phyloP scores from a whole-genome alignment of 371 early-diverging fungal species.

The Mucor racemosus region DNA sequence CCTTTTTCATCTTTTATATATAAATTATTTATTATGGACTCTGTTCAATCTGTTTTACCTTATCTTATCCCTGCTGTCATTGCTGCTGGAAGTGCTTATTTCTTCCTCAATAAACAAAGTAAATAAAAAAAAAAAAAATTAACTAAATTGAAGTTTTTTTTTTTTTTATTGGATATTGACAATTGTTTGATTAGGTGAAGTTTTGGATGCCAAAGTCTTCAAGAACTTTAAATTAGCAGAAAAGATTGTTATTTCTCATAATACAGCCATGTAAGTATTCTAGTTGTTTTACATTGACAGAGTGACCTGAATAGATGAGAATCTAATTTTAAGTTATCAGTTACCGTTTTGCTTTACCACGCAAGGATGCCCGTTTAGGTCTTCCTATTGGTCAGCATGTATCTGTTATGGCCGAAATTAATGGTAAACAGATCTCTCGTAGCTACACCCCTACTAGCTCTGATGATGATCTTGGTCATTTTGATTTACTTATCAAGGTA shows the following conservation, averaged over 20 bases:
- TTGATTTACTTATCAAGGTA: constrained; percentile 94
- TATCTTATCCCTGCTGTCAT: constrained; percentile 48
- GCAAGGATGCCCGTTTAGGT: constrained; percentile 70
- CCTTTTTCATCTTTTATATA: background rate
- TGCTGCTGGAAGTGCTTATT: constrained; percentile 51
- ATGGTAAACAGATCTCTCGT: constrained; percentile 86
- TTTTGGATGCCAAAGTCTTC: constrained; percentile 76
- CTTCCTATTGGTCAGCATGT: constrained; percentile 96
- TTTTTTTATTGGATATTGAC: background rate
- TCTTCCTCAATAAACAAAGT: constrained; percentile 42
- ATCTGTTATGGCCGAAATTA: constrained; percentile 83
- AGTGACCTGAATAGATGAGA: background rate
- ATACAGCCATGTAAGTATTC: constrained; percentile 78
- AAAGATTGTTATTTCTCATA: constrained; percentile 78
- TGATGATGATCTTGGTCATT: constrained; percentile 84
- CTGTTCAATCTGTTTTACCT: constrained; percentile 42
- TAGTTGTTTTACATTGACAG: no score
- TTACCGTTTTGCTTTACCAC: constrained; percentile 87
- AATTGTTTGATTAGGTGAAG: constrained; percentile 36
- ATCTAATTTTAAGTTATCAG: constrained; percentile 37
- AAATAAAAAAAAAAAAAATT: constrained; percentile 3
- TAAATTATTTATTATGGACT: constrained; percentile 30
- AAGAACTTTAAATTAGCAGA: constrained; percentile 81
- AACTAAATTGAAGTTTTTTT: background rate
- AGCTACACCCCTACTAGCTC: constrained; percentile 94